Base-by-base conservation (phyloP, 257 asterid species). In the Avicennia marina region DNA sequence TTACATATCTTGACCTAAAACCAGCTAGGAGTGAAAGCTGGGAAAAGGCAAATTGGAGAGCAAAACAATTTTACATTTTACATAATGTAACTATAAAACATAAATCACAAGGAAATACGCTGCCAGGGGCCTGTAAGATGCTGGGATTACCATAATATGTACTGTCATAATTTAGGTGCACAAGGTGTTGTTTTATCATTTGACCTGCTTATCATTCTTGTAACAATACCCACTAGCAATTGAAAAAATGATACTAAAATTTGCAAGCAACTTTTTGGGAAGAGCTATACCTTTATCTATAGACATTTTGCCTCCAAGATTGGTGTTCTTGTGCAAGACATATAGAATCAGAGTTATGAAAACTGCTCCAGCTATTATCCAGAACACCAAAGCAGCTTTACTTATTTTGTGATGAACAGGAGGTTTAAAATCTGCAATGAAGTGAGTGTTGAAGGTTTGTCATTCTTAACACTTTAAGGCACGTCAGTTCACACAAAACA, bases 401-500 rank as follows among this genome's bases (percentile, higher is more conserved):
- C 72, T 56, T 59, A 39, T 81, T 54, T 59, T 75, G 55, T 75
- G 68, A 74, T 69, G 71, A 31, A 69, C 71, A 53, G 85, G 95
- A 42, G 91, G 94, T 43, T 65, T 66, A 65, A 89, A 89, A 64
- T 89, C 97, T 89, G 87, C 71, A 56, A 27, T 24, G 41, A 60
- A 50, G 24, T 7, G 62, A 51, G 45, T 5, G 47, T 40, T 11
- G 8, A 42, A 56, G 48, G 31, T 56, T 11, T 2, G 32, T 43
- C 40, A 31, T 33, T 17, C 19, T 29, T 27, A 39, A 24, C 24
- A 38, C 29, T 16, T 46, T 16, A 33, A 39, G 2, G 7, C 4
- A n/a, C 1, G 15, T 27, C 5, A 41, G 36, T 43, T 20, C 19
- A 19, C 12, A 21, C 13, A 13, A 39, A 2, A 8, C 26, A n/a